These are phyloP conservation scores for Rhodotorula mucilaginosa DNA, from an alignment of 1,284 basidiomycete genomes.

Conservation along the genomic window DNA sequence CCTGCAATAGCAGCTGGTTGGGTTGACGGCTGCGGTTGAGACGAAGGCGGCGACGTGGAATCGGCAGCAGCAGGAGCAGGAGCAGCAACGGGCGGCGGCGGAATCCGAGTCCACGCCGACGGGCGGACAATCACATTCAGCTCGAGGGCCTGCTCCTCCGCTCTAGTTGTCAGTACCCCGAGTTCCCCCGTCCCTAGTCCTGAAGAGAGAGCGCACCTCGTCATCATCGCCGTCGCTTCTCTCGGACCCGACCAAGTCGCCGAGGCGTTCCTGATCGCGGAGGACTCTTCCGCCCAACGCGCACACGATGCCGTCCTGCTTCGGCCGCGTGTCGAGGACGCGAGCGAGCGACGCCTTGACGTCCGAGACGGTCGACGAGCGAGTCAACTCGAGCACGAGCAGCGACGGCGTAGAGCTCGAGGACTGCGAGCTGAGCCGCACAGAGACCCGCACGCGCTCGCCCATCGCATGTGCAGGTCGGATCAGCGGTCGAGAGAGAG, in stretches of 20 bases:
- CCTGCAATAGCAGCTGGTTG: neutral
- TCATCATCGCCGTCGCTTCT: constrained; percentile 1
- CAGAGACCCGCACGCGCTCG: no score
- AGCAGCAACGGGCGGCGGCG: constrained; percentile 10
- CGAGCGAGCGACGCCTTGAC: neutral
- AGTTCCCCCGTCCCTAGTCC: no score
- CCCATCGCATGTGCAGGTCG: no score
- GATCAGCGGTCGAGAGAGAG: no score
- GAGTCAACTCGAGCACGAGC: neutral
- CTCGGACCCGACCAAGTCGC: neutral
- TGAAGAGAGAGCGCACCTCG: neutral
- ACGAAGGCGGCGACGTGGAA: neutral
- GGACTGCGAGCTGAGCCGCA: no score
- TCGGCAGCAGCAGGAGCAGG: neutral
- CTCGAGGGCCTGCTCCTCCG: neutral
- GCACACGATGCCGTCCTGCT: constrained; percentile 8
- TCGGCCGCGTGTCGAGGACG: constrained; percentile 16
- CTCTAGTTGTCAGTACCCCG: neutral
- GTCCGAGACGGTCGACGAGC: neutral
- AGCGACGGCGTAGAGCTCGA: neutral
- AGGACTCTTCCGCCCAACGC: constrained; percentile 28
- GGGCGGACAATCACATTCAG: constrained; percentile 30
- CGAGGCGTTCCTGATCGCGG: constrained; percentile 24
- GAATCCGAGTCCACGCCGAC: constrained; percentile 21
- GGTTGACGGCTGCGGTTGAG: neutral